Evolutionary conservation across 2,329 filamentous ascomycete species (phyloP).

Genomic region (Phialemonium atrogriseum): DNA sequence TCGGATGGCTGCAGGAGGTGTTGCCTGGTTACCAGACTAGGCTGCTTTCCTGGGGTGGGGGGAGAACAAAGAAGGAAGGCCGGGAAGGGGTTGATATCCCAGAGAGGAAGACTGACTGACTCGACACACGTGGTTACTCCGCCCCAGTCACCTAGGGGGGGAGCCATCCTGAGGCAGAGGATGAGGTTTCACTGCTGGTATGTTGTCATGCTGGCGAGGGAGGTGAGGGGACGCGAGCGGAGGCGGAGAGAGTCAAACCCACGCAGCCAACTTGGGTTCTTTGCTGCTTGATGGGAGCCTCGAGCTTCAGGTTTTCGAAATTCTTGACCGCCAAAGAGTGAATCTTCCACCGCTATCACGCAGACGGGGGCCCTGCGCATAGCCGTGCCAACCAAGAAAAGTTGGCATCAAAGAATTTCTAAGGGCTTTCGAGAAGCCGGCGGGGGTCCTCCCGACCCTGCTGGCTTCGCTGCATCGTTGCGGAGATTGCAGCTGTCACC

Average conservation of each 20-base stretch:
- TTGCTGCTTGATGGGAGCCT: too few relatives aligned
- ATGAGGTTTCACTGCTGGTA: slow-evolving; percentile 14
- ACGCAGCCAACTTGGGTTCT: too few relatives aligned
- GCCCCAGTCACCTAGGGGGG: slow-evolving; percentile 11
- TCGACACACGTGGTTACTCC: slow-evolving; percentile 45
- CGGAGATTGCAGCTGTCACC: slow-evolving; percentile 31
- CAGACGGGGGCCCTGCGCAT: slow-evolving; percentile 25
- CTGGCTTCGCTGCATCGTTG: slow-evolving; percentile 20
- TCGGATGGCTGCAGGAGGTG: slow-evolving; percentile 40
- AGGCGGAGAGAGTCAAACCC: too few relatives aligned
- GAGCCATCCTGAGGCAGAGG: slow-evolving; percentile 10
- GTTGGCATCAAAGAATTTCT: slow-evolving; percentile 17
- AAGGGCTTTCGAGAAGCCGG: slow-evolving; percentile 31
- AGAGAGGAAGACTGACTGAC: slow-evolving; percentile 34
- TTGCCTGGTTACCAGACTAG: slow-evolving; percentile 29
- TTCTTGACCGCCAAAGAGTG: too few relatives aligned
- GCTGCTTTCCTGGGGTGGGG: slow-evolving; percentile 23
- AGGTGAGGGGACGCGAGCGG: too few relatives aligned
- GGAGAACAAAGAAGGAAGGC: slow-evolving; percentile 37
- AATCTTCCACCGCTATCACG: slow-evolving; percentile 15
- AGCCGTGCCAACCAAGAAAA: slow-evolving; percentile 20
- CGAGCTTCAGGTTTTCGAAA: too few relatives aligned
- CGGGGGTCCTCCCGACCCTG: slow-evolving; percentile 15
- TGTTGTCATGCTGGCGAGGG: too few relatives aligned
- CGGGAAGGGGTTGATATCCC: slow-evolving; percentile 24